Conservation (phyloP, 2,329 filamentous ascomycete genomes). For the Didymella sp. region DNA sequence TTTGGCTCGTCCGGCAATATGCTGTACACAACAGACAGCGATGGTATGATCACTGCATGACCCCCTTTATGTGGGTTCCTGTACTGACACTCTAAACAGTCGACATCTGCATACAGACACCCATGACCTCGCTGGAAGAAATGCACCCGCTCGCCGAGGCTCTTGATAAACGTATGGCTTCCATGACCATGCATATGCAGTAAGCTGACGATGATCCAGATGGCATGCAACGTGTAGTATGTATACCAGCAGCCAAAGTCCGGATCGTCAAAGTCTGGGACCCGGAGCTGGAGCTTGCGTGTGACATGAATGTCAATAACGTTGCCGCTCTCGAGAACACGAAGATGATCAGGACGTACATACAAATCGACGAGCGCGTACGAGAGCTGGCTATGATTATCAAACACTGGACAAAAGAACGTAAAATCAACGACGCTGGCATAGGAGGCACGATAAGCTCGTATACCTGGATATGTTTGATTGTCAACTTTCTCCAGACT, state of each 20-base stretch:
- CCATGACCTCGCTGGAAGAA: constrained; percentile 83
- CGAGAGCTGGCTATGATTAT: constrained; percentile 94
- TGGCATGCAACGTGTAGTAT: constrained; percentile 96
- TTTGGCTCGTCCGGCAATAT: constrained; percentile 99
- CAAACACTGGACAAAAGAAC: constrained; percentile 94
- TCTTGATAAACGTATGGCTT: constrained; percentile 74
- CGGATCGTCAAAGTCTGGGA: constrained; percentile 99
- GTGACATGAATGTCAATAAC: constrained; percentile 99
- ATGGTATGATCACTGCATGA: constrained; percentile 66
- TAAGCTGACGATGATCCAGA: constrained; percentile 63
- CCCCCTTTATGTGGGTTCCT: background rate
- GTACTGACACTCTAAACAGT: constrained; percentile 63
- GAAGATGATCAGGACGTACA: constrained; percentile 96
- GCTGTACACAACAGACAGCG: constrained; percentile 92
- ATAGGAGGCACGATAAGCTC: constrained; percentile 92
- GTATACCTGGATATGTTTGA: constrained; percentile 99
- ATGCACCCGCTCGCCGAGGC: constrained; percentile 91
- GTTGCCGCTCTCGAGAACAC: constrained; percentile 94
- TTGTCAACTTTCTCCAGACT: constrained; percentile 93
- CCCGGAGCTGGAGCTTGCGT: constrained; percentile 84
- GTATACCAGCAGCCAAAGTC: constrained; percentile 92
- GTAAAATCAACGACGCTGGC: constrained; percentile 96
- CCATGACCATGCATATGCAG: background rate
- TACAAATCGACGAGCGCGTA: constrained; percentile 89
- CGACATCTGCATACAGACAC: constrained; percentile 95